phyloP scores from a whole-genome alignment of 192 early-diverging fungal genomes.

The Entophlyctis luteolus region DNA sequence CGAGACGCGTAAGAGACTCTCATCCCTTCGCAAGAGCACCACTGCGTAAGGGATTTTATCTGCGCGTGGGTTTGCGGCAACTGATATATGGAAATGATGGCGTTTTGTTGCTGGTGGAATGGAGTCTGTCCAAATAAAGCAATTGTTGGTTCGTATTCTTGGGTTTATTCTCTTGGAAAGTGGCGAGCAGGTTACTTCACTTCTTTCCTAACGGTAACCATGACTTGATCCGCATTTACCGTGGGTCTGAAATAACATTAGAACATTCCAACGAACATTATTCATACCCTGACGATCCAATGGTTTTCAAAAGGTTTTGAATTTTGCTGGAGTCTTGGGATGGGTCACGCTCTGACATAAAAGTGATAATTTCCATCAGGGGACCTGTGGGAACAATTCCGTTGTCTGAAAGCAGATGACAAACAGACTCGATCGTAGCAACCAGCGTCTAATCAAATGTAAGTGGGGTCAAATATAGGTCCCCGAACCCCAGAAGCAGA shows the following conservation, averaged over 20 bases:
- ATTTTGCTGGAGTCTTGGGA: neutral
- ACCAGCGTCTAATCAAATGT: slow-evolving; percentile 25
- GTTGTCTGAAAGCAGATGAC: slow-evolving; percentile 32
- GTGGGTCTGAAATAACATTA: neutral
- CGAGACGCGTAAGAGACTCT: slow-evolving; percentile 69
- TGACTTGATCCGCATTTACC: slow-evolving; percentile 1
- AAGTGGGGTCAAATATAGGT: neutral
- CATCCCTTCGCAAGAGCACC: slow-evolving; percentile 56
- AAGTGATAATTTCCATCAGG: slow-evolving; percentile 30
- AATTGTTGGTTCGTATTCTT: too few relatives aligned
- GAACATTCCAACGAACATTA: neutral
- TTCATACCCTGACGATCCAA: neutral
- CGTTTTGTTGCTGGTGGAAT: too few relatives aligned
- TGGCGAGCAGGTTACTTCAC: too few relatives aligned
- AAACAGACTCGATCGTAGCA: slow-evolving; percentile 35
- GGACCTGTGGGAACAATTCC: slow-evolving; percentile 22
- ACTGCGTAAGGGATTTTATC: slow-evolving; percentile 10
- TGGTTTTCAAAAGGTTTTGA: neutral
- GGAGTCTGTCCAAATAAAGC: too few relatives aligned
- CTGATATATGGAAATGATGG: too few relatives aligned
- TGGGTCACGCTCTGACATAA: slow-evolving; percentile 29
- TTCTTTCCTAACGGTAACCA: slow-evolving; percentile 9
- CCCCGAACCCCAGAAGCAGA: slow-evolving; percentile 38
- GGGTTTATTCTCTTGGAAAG: too few relatives aligned
- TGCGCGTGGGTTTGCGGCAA: neutral